A percentile compares a stretch with the other conserved stretches of the same genome.
Evolutionary conservation across 371 early-diverging fungal species (phyloP).

Genomic region (Mucor circinelloides): DNA sequence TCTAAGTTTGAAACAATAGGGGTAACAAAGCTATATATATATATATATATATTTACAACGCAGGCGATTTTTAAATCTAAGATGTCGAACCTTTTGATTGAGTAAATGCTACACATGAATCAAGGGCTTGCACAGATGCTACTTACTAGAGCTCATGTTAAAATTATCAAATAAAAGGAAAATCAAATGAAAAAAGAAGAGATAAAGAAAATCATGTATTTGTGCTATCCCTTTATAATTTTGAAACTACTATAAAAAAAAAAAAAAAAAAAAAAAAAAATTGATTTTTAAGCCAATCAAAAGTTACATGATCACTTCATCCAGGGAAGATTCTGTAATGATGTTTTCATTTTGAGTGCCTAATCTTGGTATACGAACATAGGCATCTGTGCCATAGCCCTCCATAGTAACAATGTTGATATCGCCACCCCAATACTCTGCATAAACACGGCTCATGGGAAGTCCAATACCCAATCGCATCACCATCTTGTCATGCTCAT

Average conservation of each 20-base stretch:
- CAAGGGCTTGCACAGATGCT: neutral
- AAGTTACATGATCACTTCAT: conserved; percentile 27
- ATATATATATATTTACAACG: conserved; percentile 59
- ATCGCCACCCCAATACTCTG: conserved; percentile 78
- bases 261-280: conserved; percentile 8
- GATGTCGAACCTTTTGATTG: neutral
- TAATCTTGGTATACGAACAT: conserved; percentile 68
- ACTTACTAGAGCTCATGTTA: conserved; percentile 15
- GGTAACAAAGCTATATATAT: too few species aligned
- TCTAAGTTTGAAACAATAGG: neutral
- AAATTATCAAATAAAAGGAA: neutral
- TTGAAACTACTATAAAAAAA: neutral
- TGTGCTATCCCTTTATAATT: neutral
- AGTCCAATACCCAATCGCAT: conserved; percentile 77
- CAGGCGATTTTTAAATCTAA: conserved; percentile 66
- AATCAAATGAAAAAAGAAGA: neutral
- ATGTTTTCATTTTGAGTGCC: conserved; percentile 67
- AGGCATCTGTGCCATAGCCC: conserved; percentile 85
- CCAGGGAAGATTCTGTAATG: conserved; percentile 13
- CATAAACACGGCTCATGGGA: conserved; percentile 83
- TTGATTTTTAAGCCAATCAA: conserved; percentile 2
- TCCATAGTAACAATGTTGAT: conserved; percentile 70
- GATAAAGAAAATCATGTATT: neutral
- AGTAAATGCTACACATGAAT: neutral
- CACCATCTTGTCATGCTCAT: conserved; percentile 49